Evolutionary conservation across 768 basidiomycete genomes (phyloP), one percentile per base, ranked within the genome.

Genomic region (Tulasnella calospora): DNA sequence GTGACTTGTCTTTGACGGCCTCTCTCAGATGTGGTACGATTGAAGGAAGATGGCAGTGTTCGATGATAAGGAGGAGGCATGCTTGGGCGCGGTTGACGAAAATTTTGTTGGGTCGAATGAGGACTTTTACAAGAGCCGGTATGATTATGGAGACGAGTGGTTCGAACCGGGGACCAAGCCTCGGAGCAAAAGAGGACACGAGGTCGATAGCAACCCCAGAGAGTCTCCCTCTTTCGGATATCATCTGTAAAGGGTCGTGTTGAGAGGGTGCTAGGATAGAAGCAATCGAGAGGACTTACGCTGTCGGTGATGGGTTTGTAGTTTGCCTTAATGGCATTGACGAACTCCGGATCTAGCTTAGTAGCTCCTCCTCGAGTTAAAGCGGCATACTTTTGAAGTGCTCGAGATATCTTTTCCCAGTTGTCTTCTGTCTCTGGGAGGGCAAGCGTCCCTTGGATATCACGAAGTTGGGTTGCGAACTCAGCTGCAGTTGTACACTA

Each of bases 81-180:
- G 86, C 82, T 79, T 87, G 89, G 1, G 92, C 91, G 41, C 93
- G 91, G 61, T 86, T 88, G 81, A 90, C 84, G 81, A 92, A 89
- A 71, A 95, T 89, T 83, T 94, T 95, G 87, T 92, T 95, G 27
- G 94, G 88, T 30, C 93, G 89, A 23, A 89, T 86, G 80, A 92
- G 93, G 33, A 94, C 84, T 1, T 85, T 84, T 17, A 96, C 85
- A 27, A 96, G 85, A 9, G 89, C 84, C 0, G 94, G 94, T 61
- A 95, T 81, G 81, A 92, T 91, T 17, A 90, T 82, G n/a, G 88
- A 83, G 9, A 94, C 84, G 30, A 95, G 86, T 2, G 89, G 87
- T 55, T 92, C 92, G 81, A 94, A 95, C 10, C 86, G 86, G 8
- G 84, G 81, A 27, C 88, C 92, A 21, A 95, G 85, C 0, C 86